These are phyloP conservation scores for Calamus simplicifolius DNA, from an alignment of 176 grass and related monocot species.

Conservation along the genomic window DNA sequence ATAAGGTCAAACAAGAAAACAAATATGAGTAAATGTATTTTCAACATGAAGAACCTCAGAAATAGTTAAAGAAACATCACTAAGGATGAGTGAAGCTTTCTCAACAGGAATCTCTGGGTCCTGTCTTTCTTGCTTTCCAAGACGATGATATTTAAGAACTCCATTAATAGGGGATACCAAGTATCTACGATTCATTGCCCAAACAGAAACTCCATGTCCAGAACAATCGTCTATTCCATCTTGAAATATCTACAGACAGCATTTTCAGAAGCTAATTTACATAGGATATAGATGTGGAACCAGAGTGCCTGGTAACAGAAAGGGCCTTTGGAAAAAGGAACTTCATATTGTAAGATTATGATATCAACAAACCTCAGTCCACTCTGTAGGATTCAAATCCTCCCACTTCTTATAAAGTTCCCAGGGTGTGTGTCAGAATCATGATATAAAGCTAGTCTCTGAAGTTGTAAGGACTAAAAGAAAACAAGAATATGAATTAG, in stretches of 20 bases:
- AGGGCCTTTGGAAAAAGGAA: no score
- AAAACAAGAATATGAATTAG: constrained; percentile 10
- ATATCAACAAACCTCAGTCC: constrained; percentile 66
- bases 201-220: constrained; percentile 28
- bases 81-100: constrained; percentile 83
- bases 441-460: constrained; percentile 86
- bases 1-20: neutral
- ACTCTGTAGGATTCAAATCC: constrained; percentile 69
- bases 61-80: constrained; percentile 87
- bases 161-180: constrained; percentile 97
- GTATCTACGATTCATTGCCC: constrained; percentile 69
- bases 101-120: constrained; percentile 62
- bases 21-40: neutral
- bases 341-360: neutral
- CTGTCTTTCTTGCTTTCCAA: constrained; percentile 81
- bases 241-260: constrained; percentile 66
- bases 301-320: no score
- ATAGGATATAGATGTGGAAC: no score
- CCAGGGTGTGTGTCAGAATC: constrained; percentile 76
- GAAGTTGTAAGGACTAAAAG: constrained; percentile 70
- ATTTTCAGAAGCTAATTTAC: constrained; percentile 8
- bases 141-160: constrained; percentile 90
- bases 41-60: constrained; percentile 47
- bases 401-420: constrained; percentile 89
- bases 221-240: constrained; percentile 64